Base-by-base conservation (phyloP, 2,329 filamentous ascomycete genomes). In the Fusarium neocosmosporiellum region DNA sequence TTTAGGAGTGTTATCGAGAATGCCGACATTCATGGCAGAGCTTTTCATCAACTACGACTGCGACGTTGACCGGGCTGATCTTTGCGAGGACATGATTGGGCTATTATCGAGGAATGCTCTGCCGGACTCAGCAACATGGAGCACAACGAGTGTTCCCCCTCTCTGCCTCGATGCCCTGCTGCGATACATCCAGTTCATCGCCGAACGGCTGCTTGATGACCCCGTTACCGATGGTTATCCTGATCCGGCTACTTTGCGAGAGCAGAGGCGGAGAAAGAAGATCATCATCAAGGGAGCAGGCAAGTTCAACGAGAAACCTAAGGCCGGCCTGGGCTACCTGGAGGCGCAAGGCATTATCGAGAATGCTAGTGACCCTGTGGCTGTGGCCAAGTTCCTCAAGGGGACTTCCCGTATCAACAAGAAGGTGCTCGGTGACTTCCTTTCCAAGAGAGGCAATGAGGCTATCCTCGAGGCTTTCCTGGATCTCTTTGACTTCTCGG, bases 11-110 rank as follows among this genome's bases (percentile, higher is more conserved):
- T 86, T 99, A 67, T 94, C 95, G 39, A 90, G 97, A 46, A 98
- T 99, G 86, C 95, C 96, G 1, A 95, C 92, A 46, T 99, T 97
- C 79, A 95, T 98, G 90, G 91, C 93, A 13, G 97, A 99, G 81
- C 87, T 99, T 9, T 99, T 98, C 80, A 91, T 98, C 82, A 99
- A 99, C 82, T 99, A 98, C 80, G 96, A 99, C 81, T 99, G 96
- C 78, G 95, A 98, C 78, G 91, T 94, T 60, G 94, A 99, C 79
- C 90, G 95, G 58, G 92, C 92, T 59, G 96, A 99, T 83, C 85
- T 99, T 7, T 99, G 96, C 78, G 94, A 98, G 84, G 97, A 99
- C 79, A 93, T 98, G 89, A 91, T 99, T 68, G 96, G 96, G 1
- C 88, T 99, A 36, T 86, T 99, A 18, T 96, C 96, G 22, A 90